These are phyloP conservation scores for Entomortierella lignicola DNA, from an alignment of 192 early-diverging fungal genomes.

Conservation along the genomic window DNA sequence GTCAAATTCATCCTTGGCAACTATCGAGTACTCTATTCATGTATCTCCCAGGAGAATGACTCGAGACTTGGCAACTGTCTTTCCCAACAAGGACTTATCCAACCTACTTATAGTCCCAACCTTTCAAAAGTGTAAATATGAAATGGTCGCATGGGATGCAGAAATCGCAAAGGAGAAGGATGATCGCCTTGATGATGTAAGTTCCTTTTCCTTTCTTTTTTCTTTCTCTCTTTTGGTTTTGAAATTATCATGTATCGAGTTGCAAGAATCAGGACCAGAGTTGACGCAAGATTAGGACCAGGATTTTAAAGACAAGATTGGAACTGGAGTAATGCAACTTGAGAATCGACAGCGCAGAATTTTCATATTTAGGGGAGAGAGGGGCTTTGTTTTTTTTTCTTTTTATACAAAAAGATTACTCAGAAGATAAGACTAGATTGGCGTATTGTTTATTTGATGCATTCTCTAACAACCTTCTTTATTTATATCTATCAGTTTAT, in stretches of 20 bases:
- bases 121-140: constrained; percentile 79
- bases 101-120: constrained; percentile 82
- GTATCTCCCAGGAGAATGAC: constrained; percentile 61
- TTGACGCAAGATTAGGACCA: no score
- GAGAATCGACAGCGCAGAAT: no score
- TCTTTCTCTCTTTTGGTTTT: background rate
- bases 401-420: no score
- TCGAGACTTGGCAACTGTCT: constrained; percentile 78
- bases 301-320: no score
- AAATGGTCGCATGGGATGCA: constrained; percentile 80
- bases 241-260: background rate
- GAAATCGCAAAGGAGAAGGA: constrained; percentile 86
- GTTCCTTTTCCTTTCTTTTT: constrained; percentile 25
- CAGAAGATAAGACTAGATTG: no score
- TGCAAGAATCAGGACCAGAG: background rate
- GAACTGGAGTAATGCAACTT: no score
- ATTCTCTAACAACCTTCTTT: no score
- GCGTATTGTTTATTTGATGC: no score
- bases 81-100: constrained; percentile 66
- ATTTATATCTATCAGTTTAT: constrained; percentile 64
- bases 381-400: no score
- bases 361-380: no score
- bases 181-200: constrained; percentile 78
- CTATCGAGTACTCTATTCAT: constrained; percentile 65
- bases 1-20: constrained; percentile 29